Percentiles rank a stretch among this genome's conserved stretches.
Evolutionary conservation across 2,329 filamentous ascomycete species (phyloP).

Genomic region (Trichoderma cornu-damae): DNA sequence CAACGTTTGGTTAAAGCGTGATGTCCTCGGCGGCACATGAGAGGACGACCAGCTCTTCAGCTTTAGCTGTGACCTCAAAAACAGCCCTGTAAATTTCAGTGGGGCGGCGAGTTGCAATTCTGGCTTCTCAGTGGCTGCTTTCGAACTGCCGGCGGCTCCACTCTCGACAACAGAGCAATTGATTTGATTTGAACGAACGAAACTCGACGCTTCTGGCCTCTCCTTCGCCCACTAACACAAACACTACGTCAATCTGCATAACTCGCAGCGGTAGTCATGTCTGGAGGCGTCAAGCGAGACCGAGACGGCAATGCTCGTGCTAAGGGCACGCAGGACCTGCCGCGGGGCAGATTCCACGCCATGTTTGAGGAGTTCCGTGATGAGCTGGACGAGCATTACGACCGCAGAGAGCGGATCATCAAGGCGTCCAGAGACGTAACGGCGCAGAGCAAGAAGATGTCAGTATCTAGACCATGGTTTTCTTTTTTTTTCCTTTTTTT

Average conservation of each 20-base stretch:
- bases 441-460: conserved; percentile 96
- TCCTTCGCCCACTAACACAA: background rate
- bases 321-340: conserved; percentile 35
- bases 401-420: conserved; percentile 81
- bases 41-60: background rate
- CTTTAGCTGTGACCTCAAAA: conserved; percentile 7
- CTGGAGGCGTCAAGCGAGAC: conserved; percentile 49
- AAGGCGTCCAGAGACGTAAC: conserved; percentile 93
- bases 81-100: background rate
- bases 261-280: conserved; percentile 23
- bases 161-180: conserved; percentile 4
- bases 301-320: conserved; percentile 45
- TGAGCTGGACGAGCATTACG: conserved; percentile 91
- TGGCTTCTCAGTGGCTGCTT: background rate
- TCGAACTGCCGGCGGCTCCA: background rate
- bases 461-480: conserved; percentile 26
- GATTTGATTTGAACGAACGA: background rate
- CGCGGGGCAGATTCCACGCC: conserved; percentile 49
- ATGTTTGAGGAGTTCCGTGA: conserved; percentile 85
- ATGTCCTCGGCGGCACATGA: background rate
- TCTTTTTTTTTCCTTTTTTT: background rate
- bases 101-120: background rate
- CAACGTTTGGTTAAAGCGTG: too few relatives aligned
- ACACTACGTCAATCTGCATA: background rate
- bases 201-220: background rate